Conservation (phyloP, 148 eudicot genomes). For the Fagopyrum tataricum region DNA sequence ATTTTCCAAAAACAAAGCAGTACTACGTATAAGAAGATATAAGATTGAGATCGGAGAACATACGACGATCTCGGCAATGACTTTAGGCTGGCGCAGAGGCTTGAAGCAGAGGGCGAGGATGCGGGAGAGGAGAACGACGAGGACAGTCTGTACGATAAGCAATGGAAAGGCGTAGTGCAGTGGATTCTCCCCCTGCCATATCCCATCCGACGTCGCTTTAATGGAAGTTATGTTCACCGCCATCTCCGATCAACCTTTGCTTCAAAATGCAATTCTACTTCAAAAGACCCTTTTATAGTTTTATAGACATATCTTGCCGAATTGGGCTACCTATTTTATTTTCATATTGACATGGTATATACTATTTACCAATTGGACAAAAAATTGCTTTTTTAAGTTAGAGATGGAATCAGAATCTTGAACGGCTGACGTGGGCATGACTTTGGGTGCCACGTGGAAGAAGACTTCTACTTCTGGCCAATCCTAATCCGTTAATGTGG, state of each 20-base stretch:
- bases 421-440: not conserved
- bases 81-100: conserved; percentile 30
- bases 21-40: not conserved
- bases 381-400: not conserved
- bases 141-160: conserved; percentile 21
- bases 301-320: not conserved
- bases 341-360: not conserved
- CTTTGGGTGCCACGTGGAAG: not conserved
- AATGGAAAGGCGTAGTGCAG: conserved; percentile 24
- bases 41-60: not conserved
- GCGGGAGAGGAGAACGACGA: conserved; percentile 21
- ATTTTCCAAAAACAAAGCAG: not conserved
- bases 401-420: not conserved
- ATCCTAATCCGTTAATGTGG: not conserved
- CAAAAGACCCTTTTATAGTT: not conserved
- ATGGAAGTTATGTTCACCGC: conserved; percentile 18
- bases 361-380: not conserved
- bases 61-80: conserved; percentile 32
- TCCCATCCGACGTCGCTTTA: conserved; percentile 24
- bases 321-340: no score
- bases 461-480: not conserved
- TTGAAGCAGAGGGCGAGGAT: conserved; percentile 21
- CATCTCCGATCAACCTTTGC: not conserved
- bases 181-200: conserved; percentile 24
- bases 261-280: not conserved